Evolutionary conservation across 2,329 filamentous ascomycete genomes (phyloP).

Genomic region (Fusarium devonianum): DNA sequence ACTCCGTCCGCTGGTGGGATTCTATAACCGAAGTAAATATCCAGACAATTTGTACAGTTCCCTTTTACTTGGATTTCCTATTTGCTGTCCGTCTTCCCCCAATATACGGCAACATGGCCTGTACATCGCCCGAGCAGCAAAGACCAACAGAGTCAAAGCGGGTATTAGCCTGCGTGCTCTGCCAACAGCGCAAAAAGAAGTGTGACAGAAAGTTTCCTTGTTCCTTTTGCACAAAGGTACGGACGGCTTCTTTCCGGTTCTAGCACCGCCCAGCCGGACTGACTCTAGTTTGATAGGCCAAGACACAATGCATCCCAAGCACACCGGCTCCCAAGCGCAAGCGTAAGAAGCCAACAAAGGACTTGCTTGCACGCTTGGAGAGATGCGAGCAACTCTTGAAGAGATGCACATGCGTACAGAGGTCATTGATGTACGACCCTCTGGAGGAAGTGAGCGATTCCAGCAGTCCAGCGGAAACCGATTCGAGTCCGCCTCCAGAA

Average conservation of each 20-base stretch:
- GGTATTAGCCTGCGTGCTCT: conserved; percentile 29
- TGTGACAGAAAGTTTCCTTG: conserved; percentile 30
- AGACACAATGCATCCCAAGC: conserved; percentile 25
- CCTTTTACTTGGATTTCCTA: conserved; percentile 1
- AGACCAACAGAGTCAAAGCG: conserved; percentile 11
- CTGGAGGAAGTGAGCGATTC: conserved; percentile 15
- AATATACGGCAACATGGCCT: conserved; percentile 11
- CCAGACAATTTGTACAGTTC: background rate
- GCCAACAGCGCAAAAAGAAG: conserved; percentile 34
- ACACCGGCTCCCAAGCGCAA: conserved; percentile 30
- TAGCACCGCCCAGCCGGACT: too few relatives aligned
- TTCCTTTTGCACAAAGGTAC: conserved; percentile 30
- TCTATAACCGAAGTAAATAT: background rate
- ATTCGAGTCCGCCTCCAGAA: conserved; percentile 23
- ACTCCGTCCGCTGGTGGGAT: conserved; percentile 11
- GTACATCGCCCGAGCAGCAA: conserved; percentile 7
- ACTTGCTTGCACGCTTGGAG: conserved; percentile 23
- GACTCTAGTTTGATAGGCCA: conserved; percentile 11
- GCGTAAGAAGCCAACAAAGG: conserved; percentile 29
- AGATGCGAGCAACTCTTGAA: conserved; percentile 28
- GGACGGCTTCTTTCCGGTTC: background rate
- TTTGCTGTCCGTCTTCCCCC: background rate
- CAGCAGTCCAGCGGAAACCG: conserved; percentile 22
- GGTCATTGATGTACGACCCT: conserved; percentile 17
- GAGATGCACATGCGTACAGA: conserved; percentile 30